Percentiles rank a stretch among this genome's conserved stretches.
phyloP scores from a whole-genome alignment of 192 early-diverging fungal genomes.

The Thamnidium elegans region DNA sequence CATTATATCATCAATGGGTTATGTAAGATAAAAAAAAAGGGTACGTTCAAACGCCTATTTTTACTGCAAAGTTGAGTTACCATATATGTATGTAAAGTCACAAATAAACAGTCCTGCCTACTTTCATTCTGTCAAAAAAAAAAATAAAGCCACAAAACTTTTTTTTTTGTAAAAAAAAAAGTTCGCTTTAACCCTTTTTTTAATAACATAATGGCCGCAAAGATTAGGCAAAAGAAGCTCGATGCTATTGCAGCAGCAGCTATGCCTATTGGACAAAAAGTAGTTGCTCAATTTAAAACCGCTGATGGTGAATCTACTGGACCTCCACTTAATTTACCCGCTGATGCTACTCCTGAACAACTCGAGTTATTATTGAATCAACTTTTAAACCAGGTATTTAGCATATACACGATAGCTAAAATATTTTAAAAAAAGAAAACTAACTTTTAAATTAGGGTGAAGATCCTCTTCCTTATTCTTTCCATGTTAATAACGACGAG shows the following conservation, averaged over 20 bases:
- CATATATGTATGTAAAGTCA: too few species aligned
- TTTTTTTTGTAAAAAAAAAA: too few species aligned
- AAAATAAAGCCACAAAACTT: too few species aligned
- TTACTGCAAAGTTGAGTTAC: too few species aligned
- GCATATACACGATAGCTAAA: constrained; percentile 5
- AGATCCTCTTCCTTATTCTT: constrained; percentile 91
- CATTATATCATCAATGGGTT: too few species aligned
- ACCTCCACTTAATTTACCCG: constrained; percentile 86
- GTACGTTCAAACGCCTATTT: too few species aligned
- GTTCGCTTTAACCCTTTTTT: too few species aligned
- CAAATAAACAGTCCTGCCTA: too few species aligned
- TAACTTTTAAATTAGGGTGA: constrained; percentile 48
- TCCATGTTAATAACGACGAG: constrained; percentile 85
- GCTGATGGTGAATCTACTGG: constrained; percentile 76
- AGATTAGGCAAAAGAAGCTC: constrained; percentile 23
- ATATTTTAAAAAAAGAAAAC: neutral
- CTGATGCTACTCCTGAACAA: constrained; percentile 80
- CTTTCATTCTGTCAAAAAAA: too few species aligned
- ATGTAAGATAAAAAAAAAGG: too few species aligned
- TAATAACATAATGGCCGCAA: constrained; percentile 18
- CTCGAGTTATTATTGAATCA: constrained; percentile 87
- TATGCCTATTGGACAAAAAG: constrained; percentile 47
- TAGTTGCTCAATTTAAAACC: constrained; percentile 81
- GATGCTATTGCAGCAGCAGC: constrained; percentile 23
- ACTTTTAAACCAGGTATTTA: constrained; percentile 73